These are phyloP conservation scores for Solanum pinnatisectum DNA, from an alignment of 257 asterid species.

Conservation along the genomic window DNA sequence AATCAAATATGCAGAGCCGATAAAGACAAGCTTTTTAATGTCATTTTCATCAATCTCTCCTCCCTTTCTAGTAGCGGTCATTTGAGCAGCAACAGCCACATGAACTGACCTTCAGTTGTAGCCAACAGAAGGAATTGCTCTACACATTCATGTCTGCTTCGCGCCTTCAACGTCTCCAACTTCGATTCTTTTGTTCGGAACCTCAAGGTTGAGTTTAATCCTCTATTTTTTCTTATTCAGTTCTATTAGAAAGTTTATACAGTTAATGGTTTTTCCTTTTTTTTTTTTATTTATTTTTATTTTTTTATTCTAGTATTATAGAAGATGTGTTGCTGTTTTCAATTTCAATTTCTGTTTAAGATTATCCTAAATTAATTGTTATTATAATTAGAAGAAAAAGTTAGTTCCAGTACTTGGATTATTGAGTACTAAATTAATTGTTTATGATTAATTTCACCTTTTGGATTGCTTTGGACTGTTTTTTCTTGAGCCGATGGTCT, in stretches of 20 bases:
- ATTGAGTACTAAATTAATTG: not conserved
- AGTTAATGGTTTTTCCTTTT: not conserved
- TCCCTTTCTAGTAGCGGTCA: no score
- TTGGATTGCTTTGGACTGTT: no score
- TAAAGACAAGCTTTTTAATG: no score
- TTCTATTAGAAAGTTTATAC: not conserved
- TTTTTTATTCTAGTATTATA: not conserved
- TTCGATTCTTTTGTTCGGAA: slow-evolving; percentile 50
- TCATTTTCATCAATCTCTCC: no score
- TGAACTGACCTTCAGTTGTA: slow-evolving; percentile 43
- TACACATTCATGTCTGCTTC: slow-evolving; percentile 82
- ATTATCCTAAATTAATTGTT: not conserved
- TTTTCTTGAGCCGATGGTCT: no score
- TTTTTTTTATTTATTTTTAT: no score
- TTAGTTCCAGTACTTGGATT: not conserved
- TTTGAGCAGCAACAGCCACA: not conserved
- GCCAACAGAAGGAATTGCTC: slow-evolving; percentile 48
- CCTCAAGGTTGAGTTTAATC: slow-evolving; percentile 39
- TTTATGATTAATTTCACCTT: no score
- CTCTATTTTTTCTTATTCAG: not conserved
- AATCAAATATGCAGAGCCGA: no score
- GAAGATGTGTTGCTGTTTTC: not conserved
- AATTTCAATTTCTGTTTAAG: not conserved
- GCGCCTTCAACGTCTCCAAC: slow-evolving; percentile 53
- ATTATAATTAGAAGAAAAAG: not conserved